Conservation (phyloP, 78 protist species). For the Guillardia theta region DNA sequence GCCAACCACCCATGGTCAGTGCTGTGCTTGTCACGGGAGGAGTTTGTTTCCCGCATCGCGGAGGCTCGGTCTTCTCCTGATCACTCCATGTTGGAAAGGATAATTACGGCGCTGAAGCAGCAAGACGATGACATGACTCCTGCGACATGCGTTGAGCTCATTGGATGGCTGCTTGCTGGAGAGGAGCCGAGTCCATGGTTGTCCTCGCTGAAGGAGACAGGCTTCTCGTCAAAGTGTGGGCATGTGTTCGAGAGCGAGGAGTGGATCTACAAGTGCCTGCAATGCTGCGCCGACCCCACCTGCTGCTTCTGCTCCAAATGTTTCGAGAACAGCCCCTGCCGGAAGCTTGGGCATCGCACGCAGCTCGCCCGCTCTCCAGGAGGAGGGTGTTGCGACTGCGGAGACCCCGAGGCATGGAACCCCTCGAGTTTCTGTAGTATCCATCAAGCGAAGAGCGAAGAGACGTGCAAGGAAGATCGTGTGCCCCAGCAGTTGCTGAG, state of each 20-base stretch:
- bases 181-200: too few species aligned
- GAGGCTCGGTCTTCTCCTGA: too few species aligned
- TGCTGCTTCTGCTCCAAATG: background rate
- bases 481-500: background rate
- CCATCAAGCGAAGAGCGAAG: background rate
- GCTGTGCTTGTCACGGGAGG: too few species aligned
- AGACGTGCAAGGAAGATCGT: background rate
- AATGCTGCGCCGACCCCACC: background rate
- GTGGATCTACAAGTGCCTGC: background rate
- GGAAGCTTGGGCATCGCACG: background rate
- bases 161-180: too few species aligned
- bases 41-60: too few species aligned
- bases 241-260: background rate
- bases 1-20: too few species aligned
- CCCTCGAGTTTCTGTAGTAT: conserved; percentile 7
- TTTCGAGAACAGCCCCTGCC: background rate
- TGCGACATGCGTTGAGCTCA: too few species aligned
- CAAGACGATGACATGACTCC: too few species aligned
- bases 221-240: too few species aligned
- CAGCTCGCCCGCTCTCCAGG: background rate
- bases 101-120: too few species aligned
- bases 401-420: conserved; percentile 44
- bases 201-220: too few species aligned
- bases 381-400: conserved; percentile 72
- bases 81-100: too few species aligned